Conservation (phyloP, 495 filamentous ascomycete species). For the Annulohypoxylon bovei region DNA sequence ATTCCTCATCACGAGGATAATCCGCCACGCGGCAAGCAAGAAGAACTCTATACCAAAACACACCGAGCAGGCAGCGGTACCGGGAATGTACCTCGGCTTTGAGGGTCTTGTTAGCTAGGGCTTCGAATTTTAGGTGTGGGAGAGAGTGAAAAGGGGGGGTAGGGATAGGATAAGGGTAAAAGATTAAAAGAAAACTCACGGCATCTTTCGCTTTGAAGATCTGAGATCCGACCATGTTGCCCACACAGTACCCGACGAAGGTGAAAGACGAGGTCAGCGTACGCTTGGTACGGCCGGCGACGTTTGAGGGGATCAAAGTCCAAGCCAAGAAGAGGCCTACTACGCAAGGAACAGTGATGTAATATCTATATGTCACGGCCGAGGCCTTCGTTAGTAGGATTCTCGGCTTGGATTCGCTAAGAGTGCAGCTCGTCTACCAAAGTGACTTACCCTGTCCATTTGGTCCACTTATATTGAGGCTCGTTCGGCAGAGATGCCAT, state of each 20-base stretch:
- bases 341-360: conserved; percentile 42
- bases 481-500: conserved; percentile 45
- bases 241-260: conserved; percentile 60
- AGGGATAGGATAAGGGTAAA: too few species aligned
- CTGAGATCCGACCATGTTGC: conserved; percentile 68
- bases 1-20: conserved; percentile 43
- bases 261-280: conserved; percentile 52
- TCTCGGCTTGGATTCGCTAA: neutral
- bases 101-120: conserved; percentile 4
- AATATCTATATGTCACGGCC: conserved; percentile 24
- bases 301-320: conserved; percentile 47
- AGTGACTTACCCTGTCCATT: conserved; percentile 44
- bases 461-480: conserved; percentile 46
- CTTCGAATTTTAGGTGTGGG: neutral
- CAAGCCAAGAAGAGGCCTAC: conserved; percentile 45
- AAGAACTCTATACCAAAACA: conserved; percentile 46
- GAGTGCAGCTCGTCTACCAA: neutral
- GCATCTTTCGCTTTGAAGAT: conserved; percentile 64
- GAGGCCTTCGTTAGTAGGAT: neutral
- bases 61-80: conserved; percentile 41
- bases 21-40: conserved; percentile 38
- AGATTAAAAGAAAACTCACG: too few species aligned
- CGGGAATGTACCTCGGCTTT: conserved; percentile 45
- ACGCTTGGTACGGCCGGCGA: conserved; percentile 48
- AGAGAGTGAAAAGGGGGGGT: conserved; percentile 35